Conservation (phyloP, 768 basidiomycete genomes). For the Amanita thiersii region DNA sequence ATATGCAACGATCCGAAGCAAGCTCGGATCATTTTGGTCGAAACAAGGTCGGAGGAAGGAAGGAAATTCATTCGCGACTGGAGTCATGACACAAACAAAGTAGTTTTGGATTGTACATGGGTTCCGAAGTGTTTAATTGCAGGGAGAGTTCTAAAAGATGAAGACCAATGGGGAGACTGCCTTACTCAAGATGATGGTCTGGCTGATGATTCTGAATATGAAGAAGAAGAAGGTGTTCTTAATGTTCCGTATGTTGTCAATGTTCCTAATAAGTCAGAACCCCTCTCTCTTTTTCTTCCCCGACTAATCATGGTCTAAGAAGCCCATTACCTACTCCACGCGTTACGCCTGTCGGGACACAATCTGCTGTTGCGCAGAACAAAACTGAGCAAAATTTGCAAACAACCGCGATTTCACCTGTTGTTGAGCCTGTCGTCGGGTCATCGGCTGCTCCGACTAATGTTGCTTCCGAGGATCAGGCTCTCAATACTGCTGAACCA, state of each 20-base stretch:
- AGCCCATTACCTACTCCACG: conserved; percentile 58
- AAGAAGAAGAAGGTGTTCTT: conserved; percentile 24
- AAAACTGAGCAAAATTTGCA: neutral
- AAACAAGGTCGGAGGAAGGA: conserved; percentile 42
- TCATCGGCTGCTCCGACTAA: too few species aligned
- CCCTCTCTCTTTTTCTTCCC: conserved; percentile 6
- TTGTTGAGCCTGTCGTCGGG: neutral
- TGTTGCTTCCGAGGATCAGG: too few species aligned
- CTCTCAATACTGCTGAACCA: too few species aligned
- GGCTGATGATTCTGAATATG: conserved; percentile 28
- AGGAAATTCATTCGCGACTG: conserved; percentile 51
- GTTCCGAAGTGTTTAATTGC: conserved; percentile 33
- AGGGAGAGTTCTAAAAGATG: conserved; percentile 34
- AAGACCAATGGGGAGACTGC: conserved; percentile 47
- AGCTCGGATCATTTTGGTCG: conserved; percentile 53
- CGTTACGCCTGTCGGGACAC: conserved; percentile 37
- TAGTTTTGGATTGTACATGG: conserved; percentile 50
- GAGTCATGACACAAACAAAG: conserved; percentile 41
- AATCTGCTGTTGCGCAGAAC: neutral
- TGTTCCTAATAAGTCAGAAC: conserved; percentile 33
- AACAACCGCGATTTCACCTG: neutral
- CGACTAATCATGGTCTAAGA: conserved; percentile 25
- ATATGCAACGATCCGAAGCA: conserved; percentile 42
- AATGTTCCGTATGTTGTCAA: too few species aligned
- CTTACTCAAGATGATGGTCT: conserved; percentile 31